Base-by-base conservation (phyloP, 1,284 basidiomycete genomes). In the Heterobasidion irregulare region DNA sequence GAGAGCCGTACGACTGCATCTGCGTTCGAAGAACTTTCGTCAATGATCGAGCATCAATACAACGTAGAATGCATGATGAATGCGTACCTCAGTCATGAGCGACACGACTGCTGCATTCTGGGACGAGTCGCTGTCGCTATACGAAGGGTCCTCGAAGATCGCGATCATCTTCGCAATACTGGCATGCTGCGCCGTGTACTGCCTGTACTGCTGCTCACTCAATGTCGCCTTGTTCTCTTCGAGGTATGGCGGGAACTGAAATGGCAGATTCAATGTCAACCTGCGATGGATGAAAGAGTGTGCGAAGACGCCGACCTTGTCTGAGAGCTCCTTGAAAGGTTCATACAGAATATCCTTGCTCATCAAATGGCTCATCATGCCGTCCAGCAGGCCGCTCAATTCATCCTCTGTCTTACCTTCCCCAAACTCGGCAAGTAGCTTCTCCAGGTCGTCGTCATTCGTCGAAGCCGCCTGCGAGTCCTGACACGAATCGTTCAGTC, bases 291-390 rank as follows among this genome's bases (percentile, higher is more conserved):
- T 12, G 15, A 10, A 47, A 32, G 26, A 12, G 26, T 44, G 16
- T 13, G 16, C 12, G n/a, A 16, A 38, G 32, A 54, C 18, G 38
- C 50, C 35, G 56, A 91, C 94, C 73, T 94, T 94, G 15, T 89
- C 83, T 15, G 83, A 77, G 35, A 99, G 73, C 66, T 98, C 96
- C 62, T 89, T 89, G 64, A 98, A 71, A 0, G 96, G 95, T 61
- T 97, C 94, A 64, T 98, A 92, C 16, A 97, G 72, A 9, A 98
- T 81, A 2, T 98, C 94, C 67, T 94, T 94, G 68, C 84, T 87
- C 92, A 99, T 94, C 49, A 99, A 77, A 66, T 94, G 87, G 15
- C 82, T 80, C 94, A 96, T 94, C 89, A 98, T 92, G 44, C 76
- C 82, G 68, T 98, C 93, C 19, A 99, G 75, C 61, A 97, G 76